These are phyloP conservation scores for Diaporthe helianthi DNA, from an alignment of 2,329 filamentous ascomycete genomes.

Conservation along the genomic window DNA sequence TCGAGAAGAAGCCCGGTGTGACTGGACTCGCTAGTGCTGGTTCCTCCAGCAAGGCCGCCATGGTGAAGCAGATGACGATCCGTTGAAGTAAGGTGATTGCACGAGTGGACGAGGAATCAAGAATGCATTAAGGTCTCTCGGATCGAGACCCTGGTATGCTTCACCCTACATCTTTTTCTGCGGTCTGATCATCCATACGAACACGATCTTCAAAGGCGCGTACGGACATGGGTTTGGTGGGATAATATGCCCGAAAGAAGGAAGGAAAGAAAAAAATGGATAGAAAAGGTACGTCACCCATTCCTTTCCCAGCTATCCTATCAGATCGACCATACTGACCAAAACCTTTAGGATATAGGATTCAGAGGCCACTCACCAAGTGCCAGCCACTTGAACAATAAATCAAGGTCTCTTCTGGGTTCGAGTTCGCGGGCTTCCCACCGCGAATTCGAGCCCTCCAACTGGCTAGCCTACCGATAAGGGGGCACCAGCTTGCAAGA, in stretches of 20 bases:
- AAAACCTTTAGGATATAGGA: too few relatives aligned
- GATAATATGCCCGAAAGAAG: too few relatives aligned
- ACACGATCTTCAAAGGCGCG: constrained; percentile 64
- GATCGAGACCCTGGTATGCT: constrained; percentile 72
- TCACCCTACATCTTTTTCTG: not conserved
- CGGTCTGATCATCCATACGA: constrained; percentile 40
- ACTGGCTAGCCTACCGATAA: not conserved
- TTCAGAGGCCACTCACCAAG: too few relatives aligned
- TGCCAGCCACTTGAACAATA: too few relatives aligned
- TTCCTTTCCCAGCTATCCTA: too few relatives aligned
- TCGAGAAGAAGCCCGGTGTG: constrained; percentile 93
- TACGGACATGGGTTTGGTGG: not conserved
- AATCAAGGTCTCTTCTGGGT: not conserved
- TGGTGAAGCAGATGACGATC: constrained; percentile 96
- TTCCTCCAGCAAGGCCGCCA: constrained; percentile 78
- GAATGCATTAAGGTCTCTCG: constrained; percentile 74
- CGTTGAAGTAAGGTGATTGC: constrained; percentile 59
- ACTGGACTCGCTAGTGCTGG: constrained; percentile 70
- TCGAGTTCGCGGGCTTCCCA: not conserved
- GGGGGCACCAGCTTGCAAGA: too few relatives aligned
- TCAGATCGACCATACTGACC: too few relatives aligned
- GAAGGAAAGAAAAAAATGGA: too few relatives aligned
- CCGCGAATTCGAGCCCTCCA: not conserved
- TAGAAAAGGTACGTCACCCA: not conserved
- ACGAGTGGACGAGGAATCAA: not conserved